Evolutionary conservation across 805 yeast species (phyloP), one percentile per base, ranked within the genome.

Genomic region (Pichia rugopelliculosa): DNA sequence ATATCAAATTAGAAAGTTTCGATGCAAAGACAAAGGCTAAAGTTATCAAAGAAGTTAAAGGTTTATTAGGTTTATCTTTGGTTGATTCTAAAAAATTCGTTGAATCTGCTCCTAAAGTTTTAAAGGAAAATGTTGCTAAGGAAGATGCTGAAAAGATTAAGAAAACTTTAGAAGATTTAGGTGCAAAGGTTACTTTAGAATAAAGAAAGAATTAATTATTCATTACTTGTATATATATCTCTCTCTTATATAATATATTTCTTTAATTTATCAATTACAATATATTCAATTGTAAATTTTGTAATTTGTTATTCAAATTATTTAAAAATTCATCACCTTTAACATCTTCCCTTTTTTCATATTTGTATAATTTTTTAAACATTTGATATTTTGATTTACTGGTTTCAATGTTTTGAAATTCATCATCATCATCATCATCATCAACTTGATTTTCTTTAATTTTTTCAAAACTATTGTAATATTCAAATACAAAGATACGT

Each of bases 81-180:
- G 99, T 93, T 52, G 98, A 93, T 67, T 87, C 97, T 53, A 93
- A 93, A 82, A 93, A 93, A 74, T 87, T 93, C 57, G 99, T 93
- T 49, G 99, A 93, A 75, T 72, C 88, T 60, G 98, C 99, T 53
- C 99, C 99, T 59, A 93, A 93, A 77, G 75, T 86, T 41, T 75
- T 93, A 68, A 93, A 93, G 74, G 99, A 93, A 60, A 88, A 89
- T 60, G 89, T 93, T 52, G 84, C 95, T 53, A 93, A 93, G 77
- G 99, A 72, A 65, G 99, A 93, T 61, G 98, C 98, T 56, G 97
- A 91, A 62, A 89, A 90, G 78, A 84, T 93, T 66, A 91, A 93
- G 76, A 75, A 86, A 52, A 81, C 95, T 53, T 77, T 93, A 64
- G 99, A 93, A 74, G 93, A 80, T 46, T 77, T 91, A 60, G 99